Base-by-base conservation (phyloP, 805 yeast genomes). In the Myxozyma sirexii region DNA sequence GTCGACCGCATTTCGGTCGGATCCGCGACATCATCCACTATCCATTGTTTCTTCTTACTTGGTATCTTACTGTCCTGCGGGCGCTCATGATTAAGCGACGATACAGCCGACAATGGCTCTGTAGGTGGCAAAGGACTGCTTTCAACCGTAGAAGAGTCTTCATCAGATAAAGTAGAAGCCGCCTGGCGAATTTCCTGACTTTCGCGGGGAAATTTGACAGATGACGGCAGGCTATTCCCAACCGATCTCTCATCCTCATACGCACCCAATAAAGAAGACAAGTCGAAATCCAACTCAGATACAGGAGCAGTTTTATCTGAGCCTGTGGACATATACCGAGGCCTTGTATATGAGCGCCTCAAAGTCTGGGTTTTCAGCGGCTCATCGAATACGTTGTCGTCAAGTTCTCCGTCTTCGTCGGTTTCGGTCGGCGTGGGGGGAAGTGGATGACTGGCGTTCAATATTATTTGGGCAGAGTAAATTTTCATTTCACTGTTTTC, bases 211-310 rank as follows among this genome's bases (percentile, higher is more conserved):
- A 37, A 15, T n/a, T 38, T 38, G 42, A 10, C 33, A 7, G 10
- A 6, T 29, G 33, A 10, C 10, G 33, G 33, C 33, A 29, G 6
- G 10, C 33, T 29, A 29, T 29, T 29, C n/a, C 4, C 17, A n/a
- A 38, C n/a, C 6, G 53, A 38, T 5, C 24, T 24, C 7, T 27
- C 29, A 37, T 54, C 57, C 44, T 37, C 57, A 33, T 54, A 54
- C 21, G 58, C 58, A 13, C 35, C 33, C 10, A 55, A 38, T 24
- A 55, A 38, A 6, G 48, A 15, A 13, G 46, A 38, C 19, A 47
- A n/a, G 29, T 55, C 58, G 31, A 38, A 47, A 6, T 55, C 58
- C n/a, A 42, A 4, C n/a, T 47, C 58, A n/a, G 52, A 41, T 15
- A 29, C 19, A 8, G 27, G 3, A 3, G 15, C 43, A 24, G 35